These are phyloP conservation scores for Trichoderma lentiforme DNA, from an alignment of 2,329 filamentous ascomycete genomes.

Conservation along the genomic window DNA sequence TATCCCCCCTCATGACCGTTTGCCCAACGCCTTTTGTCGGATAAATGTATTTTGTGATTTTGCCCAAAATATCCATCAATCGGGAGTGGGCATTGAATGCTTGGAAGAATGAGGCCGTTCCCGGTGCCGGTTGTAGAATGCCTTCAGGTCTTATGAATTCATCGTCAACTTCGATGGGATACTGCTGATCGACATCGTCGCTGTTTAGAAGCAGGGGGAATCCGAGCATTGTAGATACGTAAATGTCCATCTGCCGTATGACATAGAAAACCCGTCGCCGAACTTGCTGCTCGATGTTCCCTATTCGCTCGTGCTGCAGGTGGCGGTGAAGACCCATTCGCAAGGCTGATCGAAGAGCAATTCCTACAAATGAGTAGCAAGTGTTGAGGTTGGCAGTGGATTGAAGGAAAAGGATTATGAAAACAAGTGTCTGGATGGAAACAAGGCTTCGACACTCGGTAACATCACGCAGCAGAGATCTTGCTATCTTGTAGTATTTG, in stretches of 20 bases:
- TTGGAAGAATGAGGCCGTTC: slow-evolving; percentile 57
- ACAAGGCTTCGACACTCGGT: slow-evolving; percentile 70
- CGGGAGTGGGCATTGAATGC: slow-evolving; percentile 65
- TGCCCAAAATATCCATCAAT: slow-evolving; percentile 61
- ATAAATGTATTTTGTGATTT: slow-evolving; percentile 64
- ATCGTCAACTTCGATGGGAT: slow-evolving; percentile 64
- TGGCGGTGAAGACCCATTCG: slow-evolving; percentile 76
- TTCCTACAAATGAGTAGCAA: slow-evolving; percentile 77
- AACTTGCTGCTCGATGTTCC: slow-evolving; percentile 61
- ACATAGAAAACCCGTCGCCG: slow-evolving; percentile 65
- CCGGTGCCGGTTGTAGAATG: slow-evolving; percentile 53
- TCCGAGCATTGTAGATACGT: slow-evolving; percentile 64
- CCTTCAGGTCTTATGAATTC: slow-evolving; percentile 61
- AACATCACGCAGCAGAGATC: slow-evolving; percentile 62
- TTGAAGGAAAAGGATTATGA: slow-evolving; percentile 79
- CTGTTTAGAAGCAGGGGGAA: slow-evolving; percentile 61
- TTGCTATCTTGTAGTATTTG: slow-evolving; percentile 70
- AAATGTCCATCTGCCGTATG: slow-evolving; percentile 67
- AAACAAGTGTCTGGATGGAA: slow-evolving; percentile 71
- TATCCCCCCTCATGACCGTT: slow-evolving; percentile 41
- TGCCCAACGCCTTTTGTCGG: slow-evolving; percentile 57
- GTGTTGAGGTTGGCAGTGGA: slow-evolving; percentile 74
- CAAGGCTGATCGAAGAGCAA: slow-evolving; percentile 71
- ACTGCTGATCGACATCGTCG: slow-evolving; percentile 65
- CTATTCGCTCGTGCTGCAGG: slow-evolving; percentile 60